These are phyloP conservation scores for Cladophialophora bantiana DNA, from an alignment of 2,329 filamentous ascomycete species.

Conservation along the genomic window DNA sequence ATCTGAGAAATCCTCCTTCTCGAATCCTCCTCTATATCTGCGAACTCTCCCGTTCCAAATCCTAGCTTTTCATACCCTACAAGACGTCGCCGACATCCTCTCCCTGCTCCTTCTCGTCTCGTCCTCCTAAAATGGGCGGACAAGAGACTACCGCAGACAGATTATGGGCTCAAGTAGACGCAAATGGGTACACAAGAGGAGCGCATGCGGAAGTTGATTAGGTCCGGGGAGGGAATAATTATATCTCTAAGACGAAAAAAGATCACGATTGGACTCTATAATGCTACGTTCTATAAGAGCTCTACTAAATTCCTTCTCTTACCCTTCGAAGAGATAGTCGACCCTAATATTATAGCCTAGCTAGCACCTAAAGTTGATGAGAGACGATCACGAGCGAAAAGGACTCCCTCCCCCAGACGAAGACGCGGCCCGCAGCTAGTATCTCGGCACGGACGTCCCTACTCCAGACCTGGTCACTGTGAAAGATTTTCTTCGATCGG, in stretches of 20 bases:
- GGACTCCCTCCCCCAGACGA: constrained; percentile 1
- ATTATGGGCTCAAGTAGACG: constrained; percentile 8
- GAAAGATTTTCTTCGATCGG: too few species aligned
- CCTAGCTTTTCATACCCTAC: background rate
- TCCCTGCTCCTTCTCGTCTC: background rate
- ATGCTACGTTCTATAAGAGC: background rate
- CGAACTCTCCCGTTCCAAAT: background rate
- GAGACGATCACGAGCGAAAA: constrained; percentile 2
- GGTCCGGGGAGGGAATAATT: background rate
- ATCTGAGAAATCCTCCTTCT: constrained; percentile 2
- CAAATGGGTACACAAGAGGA: constrained; percentile 8
- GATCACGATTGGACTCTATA: constrained; percentile 2
- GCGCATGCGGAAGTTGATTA: constrained; percentile 4
- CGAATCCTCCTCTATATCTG: background rate
- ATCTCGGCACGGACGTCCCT: too few species aligned
- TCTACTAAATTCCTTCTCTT: background rate
- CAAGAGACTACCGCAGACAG: too few species aligned
- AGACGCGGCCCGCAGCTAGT: too few species aligned
- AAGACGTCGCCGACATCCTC: background rate
- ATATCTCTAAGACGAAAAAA: constrained; percentile 7
- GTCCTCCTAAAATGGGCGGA: too few species aligned
- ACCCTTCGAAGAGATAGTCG: constrained; percentile 1
- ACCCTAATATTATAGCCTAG: constrained; percentile 6
- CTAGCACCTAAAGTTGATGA: background rate
- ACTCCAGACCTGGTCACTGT: too few species aligned